Evolutionary conservation across 202 grass and related monocot species (phyloP).

Genomic region (Thinopyrum obtusiflorum): DNA sequence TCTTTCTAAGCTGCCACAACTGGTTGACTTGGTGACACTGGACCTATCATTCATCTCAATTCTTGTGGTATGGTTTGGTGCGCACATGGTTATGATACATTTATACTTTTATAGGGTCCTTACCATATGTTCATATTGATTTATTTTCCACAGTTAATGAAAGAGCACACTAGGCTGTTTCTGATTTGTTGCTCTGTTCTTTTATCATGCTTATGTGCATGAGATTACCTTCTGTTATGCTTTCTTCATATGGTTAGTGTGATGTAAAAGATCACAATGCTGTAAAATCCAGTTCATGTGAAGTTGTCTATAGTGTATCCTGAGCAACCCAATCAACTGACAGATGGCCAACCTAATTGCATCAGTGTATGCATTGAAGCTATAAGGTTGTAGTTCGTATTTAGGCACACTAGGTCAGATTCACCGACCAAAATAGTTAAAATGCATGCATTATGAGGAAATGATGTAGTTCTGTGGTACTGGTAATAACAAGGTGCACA

Average conservation of each 20-base stretch:
- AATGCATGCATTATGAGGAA: background rate
- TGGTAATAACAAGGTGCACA: background rate
- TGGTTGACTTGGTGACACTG: conserved; percentile 81
- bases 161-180: background rate
- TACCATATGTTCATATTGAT: conserved; percentile 3
- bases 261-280: background rate
- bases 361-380: background rate
- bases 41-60: conserved; percentile 96
- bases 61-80: conserved; percentile 65
- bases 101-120: background rate
- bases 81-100: background rate
- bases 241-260: conserved; percentile 4
- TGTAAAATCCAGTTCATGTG: background rate
- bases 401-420: background rate
- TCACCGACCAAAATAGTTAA: background rate
- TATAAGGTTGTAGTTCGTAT: background rate
- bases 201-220: background rate
- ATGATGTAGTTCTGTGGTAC: background rate
- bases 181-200: background rate
- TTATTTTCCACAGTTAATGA: background rate
- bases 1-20: conserved; percentile 68
- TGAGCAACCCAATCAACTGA: background rate
- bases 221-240: background rate
- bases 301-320: background rate
- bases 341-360: background rate